phyloP scores from a whole-genome alignment of 805 yeast species.

The Brettanomyces bruxellensis region DNA sequence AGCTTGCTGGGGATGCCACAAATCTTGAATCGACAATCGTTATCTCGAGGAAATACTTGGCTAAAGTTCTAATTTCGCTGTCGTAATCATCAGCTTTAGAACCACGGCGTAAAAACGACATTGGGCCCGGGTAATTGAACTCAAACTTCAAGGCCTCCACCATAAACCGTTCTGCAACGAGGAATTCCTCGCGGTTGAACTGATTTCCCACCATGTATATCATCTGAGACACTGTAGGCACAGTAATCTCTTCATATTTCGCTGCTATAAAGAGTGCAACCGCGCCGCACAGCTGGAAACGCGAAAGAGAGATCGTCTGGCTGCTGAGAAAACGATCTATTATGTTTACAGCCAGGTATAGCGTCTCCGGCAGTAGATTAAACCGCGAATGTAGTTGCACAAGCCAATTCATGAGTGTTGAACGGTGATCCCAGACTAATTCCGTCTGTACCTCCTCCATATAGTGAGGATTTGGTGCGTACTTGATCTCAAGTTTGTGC shows the following conservation, averaged over 20 bases:
- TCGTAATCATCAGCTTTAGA: conserved; percentile 90
- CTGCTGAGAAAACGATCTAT: conserved; percentile 78
- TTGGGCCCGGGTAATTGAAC: conserved; percentile 79
- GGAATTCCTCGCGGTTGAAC: conserved; percentile 64
- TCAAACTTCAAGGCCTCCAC: conserved; percentile 65
- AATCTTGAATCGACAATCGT: conserved; percentile 67
- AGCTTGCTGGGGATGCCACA: conserved; percentile 62
- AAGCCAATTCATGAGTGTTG: conserved; percentile 83
- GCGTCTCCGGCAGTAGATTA: conserved; percentile 75
- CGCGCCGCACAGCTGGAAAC: conserved; percentile 93
- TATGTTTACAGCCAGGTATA: conserved; percentile 70
- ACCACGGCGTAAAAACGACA: conserved; percentile 80
- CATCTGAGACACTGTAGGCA: conserved; percentile 80
- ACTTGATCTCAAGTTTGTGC: conserved; percentile 59
- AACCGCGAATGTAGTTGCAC: conserved; percentile 80
- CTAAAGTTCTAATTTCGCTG: conserved; percentile 69
- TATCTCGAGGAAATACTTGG: conserved; percentile 78
- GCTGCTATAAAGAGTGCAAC: conserved; percentile 83
- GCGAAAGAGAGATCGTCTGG: conserved; percentile 65
- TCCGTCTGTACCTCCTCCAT: conserved; percentile 76
- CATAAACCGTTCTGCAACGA: conserved; percentile 74
- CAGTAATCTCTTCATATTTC: conserved; percentile 86
- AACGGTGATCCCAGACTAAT: conserved; percentile 61
- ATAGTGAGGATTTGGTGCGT: conserved; percentile 63
- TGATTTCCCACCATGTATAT: conserved; percentile 82